A percentile compares a stretch with the other conserved stretches of the same genome.
phyloP scores from a whole-genome alignment of 2,329 filamentous ascomycete genomes.

The Penicillium sp. region DNA sequence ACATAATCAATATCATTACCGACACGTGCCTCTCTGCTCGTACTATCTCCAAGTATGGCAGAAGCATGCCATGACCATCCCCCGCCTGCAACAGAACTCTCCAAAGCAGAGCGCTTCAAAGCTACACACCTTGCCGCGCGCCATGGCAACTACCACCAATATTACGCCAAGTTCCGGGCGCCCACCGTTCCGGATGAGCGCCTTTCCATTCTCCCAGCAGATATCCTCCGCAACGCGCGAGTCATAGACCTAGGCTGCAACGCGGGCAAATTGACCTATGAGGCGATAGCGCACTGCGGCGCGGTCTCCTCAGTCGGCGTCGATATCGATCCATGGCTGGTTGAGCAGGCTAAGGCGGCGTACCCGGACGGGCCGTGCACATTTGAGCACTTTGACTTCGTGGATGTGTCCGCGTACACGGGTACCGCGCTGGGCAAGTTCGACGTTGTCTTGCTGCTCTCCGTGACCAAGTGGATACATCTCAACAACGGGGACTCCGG shows the following conservation, averaged over 20 bases:
- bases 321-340: slow-evolving; percentile 26
- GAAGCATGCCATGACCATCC: slow-evolving; percentile 12
- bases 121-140: slow-evolving; percentile 25
- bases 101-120: slow-evolving; percentile 28
- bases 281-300: slow-evolving; percentile 23
- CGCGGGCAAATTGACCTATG: slow-evolving; percentile 25
- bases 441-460: slow-evolving; percentile 24
- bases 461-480: slow-evolving; percentile 27
- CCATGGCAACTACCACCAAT: slow-evolving; percentile 29
- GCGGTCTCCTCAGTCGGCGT: slow-evolving; percentile 22
- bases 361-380: slow-evolving; percentile 27
- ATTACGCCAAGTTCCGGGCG: slow-evolving; percentile 25
- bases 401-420: slow-evolving; percentile 22
- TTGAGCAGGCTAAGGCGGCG: slow-evolving; percentile 23
- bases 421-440: slow-evolving; percentile 25
- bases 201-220: slow-evolving; percentile 25
- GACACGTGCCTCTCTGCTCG: slow-evolving; percentile 5
- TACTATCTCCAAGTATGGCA: slow-evolving; percentile 18
- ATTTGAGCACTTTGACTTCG: slow-evolving; percentile 26
- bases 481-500: slow-evolving; percentile 24
- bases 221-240: slow-evolving; percentile 23
- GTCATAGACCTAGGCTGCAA: slow-evolving; percentile 28
- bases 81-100: slow-evolving; percentile 17
- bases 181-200: slow-evolving; percentile 24
- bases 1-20: slow-evolving; percentile 9